Conservation (phyloP, 768 basidiomycete species). For the Sutorius australiensis region DNA sequence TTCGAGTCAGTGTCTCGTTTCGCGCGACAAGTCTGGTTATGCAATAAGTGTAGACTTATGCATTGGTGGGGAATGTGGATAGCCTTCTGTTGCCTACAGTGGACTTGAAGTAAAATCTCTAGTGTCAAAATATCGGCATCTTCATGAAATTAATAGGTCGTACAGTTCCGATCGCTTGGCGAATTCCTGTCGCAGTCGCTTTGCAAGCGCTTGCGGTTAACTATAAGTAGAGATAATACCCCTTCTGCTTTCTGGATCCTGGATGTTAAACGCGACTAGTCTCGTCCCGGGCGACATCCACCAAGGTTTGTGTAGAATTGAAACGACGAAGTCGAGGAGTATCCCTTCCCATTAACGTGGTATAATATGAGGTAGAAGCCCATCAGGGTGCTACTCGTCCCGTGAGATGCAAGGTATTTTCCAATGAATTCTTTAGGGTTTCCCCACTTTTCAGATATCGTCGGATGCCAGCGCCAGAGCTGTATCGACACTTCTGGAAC, state of each 20-base stretch:
- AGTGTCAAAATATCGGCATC: conserved; percentile 38
- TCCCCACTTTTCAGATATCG: too few relatives aligned
- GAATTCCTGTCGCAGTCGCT: conserved; percentile 49
- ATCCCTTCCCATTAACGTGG: conserved; percentile 40
- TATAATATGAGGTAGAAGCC: too few relatives aligned
- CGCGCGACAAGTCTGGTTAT: conserved; percentile 29
- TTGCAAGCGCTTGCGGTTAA: conserved; percentile 21
- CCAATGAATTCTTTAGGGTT: too few relatives aligned
- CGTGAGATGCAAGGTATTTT: too few relatives aligned
- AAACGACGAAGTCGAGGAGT: conserved; percentile 90
- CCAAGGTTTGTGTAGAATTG: conserved; percentile 95
- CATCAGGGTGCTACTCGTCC: too few relatives aligned
- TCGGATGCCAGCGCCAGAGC: too few relatives aligned
- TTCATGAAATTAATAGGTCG: conserved; percentile 23
- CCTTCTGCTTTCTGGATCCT: too few relatives aligned
- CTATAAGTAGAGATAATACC: too few relatives aligned
- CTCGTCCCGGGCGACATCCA: conserved; percentile 86
- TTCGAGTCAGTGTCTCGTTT: too few relatives aligned
- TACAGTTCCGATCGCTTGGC: conserved; percentile 45
- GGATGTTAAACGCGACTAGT: conserved; percentile 80
- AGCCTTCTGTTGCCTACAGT: conserved; percentile 58
- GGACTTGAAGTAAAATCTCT: conserved; percentile 28
- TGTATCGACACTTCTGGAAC: too few relatives aligned
- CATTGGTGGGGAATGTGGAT: conserved; percentile 42
- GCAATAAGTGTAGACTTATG: conserved; percentile 47